Percentiles rank a stretch among this genome's conserved stretches.
Evolutionary conservation across 176 grass and related monocot genomes (phyloP).

Genomic region (Elymus sibiricus): DNA sequence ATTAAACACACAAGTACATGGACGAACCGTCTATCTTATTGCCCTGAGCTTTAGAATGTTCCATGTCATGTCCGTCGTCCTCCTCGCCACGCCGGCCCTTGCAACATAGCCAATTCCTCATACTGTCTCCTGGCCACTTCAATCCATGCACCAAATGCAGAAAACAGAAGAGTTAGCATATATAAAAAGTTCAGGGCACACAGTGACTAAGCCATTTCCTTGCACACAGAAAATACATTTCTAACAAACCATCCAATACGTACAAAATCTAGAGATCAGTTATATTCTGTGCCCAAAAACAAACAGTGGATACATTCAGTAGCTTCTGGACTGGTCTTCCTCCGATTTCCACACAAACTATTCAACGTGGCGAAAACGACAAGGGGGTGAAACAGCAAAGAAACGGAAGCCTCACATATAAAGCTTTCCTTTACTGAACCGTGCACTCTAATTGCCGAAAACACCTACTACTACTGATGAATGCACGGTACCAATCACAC

Average conservation of each 20-base stretch:
- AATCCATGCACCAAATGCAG: slow-evolving; percentile 25
- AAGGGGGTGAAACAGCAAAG: background rate
- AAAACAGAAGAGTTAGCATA: slow-evolving; percentile 12
- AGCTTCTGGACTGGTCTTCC: background rate
- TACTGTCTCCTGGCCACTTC: slow-evolving; percentile 32
- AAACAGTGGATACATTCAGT: background rate
- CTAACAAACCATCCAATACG: background rate
- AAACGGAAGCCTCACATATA: background rate
- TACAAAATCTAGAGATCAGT: background rate
- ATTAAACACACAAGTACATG: background rate
- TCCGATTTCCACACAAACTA: background rate
- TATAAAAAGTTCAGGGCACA: slow-evolving; percentile 12
- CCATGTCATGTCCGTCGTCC: slow-evolving; percentile 21
- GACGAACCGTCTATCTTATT: slow-evolving; percentile 36
- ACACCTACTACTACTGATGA: background rate
- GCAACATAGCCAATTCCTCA: slow-evolving; percentile 53
- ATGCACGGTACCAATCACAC: background rate
- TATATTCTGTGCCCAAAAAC: background rate
- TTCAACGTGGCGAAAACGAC: background rate
- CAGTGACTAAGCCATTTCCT: background rate
- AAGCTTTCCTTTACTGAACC: background rate
- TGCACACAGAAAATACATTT: background rate
- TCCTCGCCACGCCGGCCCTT: background rate
- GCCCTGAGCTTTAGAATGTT: slow-evolving; percentile 35
- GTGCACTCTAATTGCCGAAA: background rate